A percentile compares a stretch with the other conserved stretches of the same genome.
phyloP scores from a whole-genome alignment of 31 red algal species.

The Bonnemaisonia californica region DNA sequence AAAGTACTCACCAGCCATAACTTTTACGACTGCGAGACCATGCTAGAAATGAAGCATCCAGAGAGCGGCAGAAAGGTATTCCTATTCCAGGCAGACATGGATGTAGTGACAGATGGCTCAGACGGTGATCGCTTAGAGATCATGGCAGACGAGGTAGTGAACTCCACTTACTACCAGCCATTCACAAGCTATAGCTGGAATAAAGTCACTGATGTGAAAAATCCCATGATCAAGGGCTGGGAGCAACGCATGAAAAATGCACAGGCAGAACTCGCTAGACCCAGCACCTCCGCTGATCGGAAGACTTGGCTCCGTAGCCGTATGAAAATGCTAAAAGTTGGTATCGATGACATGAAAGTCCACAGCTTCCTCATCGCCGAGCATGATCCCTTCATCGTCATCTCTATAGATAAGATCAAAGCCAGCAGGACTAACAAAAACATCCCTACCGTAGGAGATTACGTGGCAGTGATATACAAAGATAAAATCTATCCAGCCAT shows the following conservation, averaged over 20 bases:
- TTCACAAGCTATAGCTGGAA: conserved; percentile 15
- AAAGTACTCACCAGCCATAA: conserved; percentile 27
- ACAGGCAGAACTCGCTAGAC: not conserved
- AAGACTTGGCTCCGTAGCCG: not conserved
- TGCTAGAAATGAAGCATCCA: conserved; percentile 13
- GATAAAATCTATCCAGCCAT: conserved; percentile 40
- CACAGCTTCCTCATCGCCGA: conserved; percentile 28
- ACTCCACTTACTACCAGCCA: conserved; percentile 2
- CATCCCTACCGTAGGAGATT: conserved; percentile 3
- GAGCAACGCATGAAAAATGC: conserved; percentile 22
- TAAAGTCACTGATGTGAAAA: not conserved
- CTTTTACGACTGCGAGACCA: conserved; percentile 26
- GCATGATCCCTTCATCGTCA: conserved; percentile 33
- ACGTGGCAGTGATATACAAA: conserved; percentile 18
- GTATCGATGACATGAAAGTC: not conserved
- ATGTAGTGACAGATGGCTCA: conserved; percentile 36
- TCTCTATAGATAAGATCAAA: not conserved
- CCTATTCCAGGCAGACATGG: conserved; percentile 27
- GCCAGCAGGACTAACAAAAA: not conserved
- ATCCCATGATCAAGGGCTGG: conserved; percentile 9
- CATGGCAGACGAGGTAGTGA: not conserved
- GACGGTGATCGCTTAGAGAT: conserved; percentile 8
- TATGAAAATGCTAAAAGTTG: conserved; percentile 10
- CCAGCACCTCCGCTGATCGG: not conserved
- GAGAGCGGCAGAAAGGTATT: conserved; percentile 11